These are phyloP conservation scores for Paramecium octaurelia DNA, from an alignment of 73 alveolate genomes.

Conservation along the genomic window DNA sequence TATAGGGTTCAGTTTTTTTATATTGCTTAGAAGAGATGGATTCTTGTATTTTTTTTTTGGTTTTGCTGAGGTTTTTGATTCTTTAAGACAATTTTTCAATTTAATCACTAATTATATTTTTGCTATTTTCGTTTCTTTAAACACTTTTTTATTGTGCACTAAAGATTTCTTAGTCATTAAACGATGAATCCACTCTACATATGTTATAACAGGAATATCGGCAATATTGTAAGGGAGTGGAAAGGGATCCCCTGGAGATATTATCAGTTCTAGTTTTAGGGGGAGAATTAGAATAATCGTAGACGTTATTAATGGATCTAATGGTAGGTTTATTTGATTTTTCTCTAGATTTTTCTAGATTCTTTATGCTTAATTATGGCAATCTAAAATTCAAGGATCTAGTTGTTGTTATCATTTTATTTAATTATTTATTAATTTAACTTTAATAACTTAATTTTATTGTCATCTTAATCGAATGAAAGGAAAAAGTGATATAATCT, in stretches of 20 bases:
- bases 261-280: constrained; percentile 22
- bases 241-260: not conserved
- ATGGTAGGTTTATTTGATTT: not conserved
- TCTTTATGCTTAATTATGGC: constrained; percentile 1
- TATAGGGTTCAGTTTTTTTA: not conserved
- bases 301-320: not conserved
- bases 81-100: not conserved
- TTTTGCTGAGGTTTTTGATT: not conserved
- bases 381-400: not conserved
- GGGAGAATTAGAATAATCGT: constrained; percentile 10
- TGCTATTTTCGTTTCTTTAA: not conserved
- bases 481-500: not conserved
- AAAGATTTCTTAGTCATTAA: constrained; percentile 27
- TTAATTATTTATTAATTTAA: not conserved
- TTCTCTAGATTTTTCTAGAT: not conserved
- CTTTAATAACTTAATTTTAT: not conserved
- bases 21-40: not conserved
- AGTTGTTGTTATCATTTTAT: not conserved
- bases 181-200: not conserved
- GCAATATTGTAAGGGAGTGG: not conserved
- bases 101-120: not conserved
- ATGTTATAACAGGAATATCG: not conserved
- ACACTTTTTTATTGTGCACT: not conserved
- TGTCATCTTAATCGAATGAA: not conserved
- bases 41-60: not conserved